phyloP scores from a whole-genome alignment of 164 flowering plant genomes.

The Protea cynaroides region DNA sequence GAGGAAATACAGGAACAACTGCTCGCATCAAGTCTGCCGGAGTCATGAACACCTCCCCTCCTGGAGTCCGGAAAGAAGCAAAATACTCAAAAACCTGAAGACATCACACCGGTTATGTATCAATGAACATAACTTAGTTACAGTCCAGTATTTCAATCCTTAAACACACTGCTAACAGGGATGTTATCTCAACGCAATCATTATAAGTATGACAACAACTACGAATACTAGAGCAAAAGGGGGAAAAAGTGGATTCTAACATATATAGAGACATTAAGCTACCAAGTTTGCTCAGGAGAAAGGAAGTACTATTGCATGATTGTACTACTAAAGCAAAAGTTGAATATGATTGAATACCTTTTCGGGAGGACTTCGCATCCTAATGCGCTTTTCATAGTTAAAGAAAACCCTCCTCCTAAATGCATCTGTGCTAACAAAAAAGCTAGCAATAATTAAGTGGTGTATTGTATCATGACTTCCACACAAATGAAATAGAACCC shows the following conservation, averaged over 20 bases:
- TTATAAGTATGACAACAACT: no score
- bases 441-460: neutral
- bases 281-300: no score
- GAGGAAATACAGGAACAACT: conserved; percentile 92
- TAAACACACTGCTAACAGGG: conserved; percentile 3
- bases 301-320: neutral
- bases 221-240: no score
- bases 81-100: conserved; percentile 90
- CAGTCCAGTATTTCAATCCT: conserved; percentile 7
- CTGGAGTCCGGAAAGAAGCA: conserved; percentile 46
- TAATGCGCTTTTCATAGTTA: conserved; percentile 86
- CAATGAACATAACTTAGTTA: neutral
- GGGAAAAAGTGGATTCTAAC: no score
- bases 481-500: no score
- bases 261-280: no score
- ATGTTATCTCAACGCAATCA: no score
- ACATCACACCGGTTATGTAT: neutral
- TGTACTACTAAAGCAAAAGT: neutral
- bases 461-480: neutral
- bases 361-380: conserved; percentile 87
- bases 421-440: conserved; percentile 47
- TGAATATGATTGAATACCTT: conserved; percentile 44
- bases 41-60: conserved; percentile 81
- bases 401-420: conserved; percentile 85
- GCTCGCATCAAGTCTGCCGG: conserved; percentile 97